Conservation (phyloP, 2,329 filamentous ascomycete genomes). For the Pseudocercospora pini-densiflorae region DNA sequence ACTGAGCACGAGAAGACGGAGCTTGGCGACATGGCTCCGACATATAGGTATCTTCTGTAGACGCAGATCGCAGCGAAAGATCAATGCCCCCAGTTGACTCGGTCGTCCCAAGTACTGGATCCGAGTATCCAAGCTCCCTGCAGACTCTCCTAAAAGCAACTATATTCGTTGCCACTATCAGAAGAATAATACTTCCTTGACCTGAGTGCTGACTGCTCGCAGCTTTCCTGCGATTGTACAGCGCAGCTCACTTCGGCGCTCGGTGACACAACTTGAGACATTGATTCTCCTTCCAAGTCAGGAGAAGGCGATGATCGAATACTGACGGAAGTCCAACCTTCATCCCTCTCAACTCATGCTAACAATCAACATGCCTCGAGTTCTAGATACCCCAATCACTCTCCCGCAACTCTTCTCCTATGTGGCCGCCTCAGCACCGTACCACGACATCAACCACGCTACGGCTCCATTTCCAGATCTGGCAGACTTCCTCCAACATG, state of each 20-base stretch:
- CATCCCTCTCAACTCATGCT: neutral
- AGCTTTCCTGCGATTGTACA: neutral
- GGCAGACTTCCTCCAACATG: neutral
- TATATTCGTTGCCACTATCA: neutral
- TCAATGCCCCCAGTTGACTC: no score
- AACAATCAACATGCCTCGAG: neutral
- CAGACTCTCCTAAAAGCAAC: no score
- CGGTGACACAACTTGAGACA: neutral
- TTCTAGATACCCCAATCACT: neutral
- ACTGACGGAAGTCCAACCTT: neutral
- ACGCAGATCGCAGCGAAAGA: neutral
- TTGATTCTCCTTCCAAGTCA: neutral
- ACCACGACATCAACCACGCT: neutral
- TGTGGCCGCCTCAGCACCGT: neutral
- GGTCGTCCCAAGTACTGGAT: neutral
- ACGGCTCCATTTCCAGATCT: neutral
- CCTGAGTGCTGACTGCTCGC: neutral
- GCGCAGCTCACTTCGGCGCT: neutral
- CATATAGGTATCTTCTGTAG: conserved; percentile 64
- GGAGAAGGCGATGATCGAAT: neutral
- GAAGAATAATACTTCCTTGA: no score
- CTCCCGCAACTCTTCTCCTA: neutral
- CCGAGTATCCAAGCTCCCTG: neutral
- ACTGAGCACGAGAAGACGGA: conserved; percentile 67
- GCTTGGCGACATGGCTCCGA: conserved; percentile 63